These are phyloP conservation scores for Diaporthe sp. DNA, from an alignment of 2,329 filamentous ascomycete species.

Conservation along the genomic window DNA sequence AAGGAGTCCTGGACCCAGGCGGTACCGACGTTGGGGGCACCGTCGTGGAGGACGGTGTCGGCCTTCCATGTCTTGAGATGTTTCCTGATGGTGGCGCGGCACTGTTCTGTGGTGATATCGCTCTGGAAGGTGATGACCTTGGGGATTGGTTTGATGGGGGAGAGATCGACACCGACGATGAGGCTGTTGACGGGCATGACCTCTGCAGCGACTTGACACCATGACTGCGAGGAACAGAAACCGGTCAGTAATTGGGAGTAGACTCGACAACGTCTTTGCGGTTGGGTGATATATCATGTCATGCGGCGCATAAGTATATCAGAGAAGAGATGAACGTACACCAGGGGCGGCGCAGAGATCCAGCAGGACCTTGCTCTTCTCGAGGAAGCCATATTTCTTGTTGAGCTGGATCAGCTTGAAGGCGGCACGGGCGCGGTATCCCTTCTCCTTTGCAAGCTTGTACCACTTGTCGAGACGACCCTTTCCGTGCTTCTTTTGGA, in stretches of 20 bases:
- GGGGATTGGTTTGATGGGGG: conserved; percentile 96
- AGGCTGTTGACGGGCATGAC: conserved; percentile 91
- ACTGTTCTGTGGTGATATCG: conserved; percentile 98
- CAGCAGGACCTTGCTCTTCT: conserved; percentile 94
- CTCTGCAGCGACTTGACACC: conserved; percentile 96
- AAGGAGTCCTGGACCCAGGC: conserved; percentile 99
- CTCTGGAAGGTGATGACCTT: conserved; percentile 95
- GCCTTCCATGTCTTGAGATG: conserved; percentile 97
- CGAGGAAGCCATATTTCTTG: conserved; percentile 98
- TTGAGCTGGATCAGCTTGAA: conserved; percentile 99
- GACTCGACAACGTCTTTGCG: background rate
- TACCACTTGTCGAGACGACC: conserved; percentile 99
- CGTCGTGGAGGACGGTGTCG: conserved; percentile 95
- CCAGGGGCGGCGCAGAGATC: conserved; percentile 98
- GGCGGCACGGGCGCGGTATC: conserved; percentile 93
- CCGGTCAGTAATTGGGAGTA: conserved; percentile 44
- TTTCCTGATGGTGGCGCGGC: conserved; percentile 86
- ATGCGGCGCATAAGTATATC: background rate
- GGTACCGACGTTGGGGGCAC: conserved; percentile 96
- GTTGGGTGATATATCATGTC: background rate
- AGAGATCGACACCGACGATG: conserved; percentile 93
- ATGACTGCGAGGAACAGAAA: conserved; percentile 69
- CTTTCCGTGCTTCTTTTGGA: conserved; percentile 99
- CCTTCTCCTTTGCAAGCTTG: conserved; percentile 97
- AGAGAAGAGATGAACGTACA: conserved; percentile 63